These are phyloP conservation scores for Colletotrichum echinochloae DNA, from an alignment of 2,329 filamentous ascomycete genomes.

Conservation along the genomic window DNA sequence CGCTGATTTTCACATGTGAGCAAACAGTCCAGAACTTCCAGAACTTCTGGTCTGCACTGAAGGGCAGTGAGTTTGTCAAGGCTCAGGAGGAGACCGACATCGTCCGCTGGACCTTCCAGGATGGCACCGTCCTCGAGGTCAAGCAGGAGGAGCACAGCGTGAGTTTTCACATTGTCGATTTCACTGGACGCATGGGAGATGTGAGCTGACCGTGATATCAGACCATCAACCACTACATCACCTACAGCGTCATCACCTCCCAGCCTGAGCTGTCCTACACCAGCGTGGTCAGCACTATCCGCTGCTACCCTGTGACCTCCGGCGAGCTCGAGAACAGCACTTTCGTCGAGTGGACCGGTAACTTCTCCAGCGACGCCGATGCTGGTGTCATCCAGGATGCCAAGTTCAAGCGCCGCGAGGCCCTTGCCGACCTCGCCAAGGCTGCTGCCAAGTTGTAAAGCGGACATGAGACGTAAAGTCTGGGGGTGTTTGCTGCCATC, in stretches of 20 bases:
- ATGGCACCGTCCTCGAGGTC: constrained; percentile 75
- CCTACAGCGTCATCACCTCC: constrained; percentile 77
- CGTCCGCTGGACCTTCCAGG: constrained; percentile 78
- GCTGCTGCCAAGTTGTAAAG: constrained; percentile 53
- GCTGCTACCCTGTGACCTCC: constrained; percentile 73
- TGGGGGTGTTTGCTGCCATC: background rate
- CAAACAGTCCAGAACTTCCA: constrained; percentile 68
- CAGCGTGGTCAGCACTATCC: constrained; percentile 74
- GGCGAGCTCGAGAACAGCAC: constrained; percentile 73
- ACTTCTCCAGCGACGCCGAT: constrained; percentile 78
- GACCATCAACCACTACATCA: constrained; percentile 81
- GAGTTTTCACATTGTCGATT: constrained; percentile 46
- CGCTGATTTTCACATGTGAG: background rate
- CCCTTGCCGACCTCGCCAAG: constrained; percentile 73
- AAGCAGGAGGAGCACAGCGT: constrained; percentile 83
- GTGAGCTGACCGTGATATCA: constrained; percentile 45
- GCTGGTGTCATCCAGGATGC: constrained; percentile 79
- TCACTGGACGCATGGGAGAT: background rate
- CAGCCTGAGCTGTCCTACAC: constrained; percentile 75
- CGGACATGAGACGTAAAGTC: background rate
- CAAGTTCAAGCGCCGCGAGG: constrained; percentile 81
- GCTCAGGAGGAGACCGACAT: constrained; percentile 74
- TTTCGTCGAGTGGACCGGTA: constrained; percentile 76
- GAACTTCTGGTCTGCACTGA: constrained; percentile 74
- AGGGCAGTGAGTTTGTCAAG: constrained; percentile 73